Evolutionary conservation across 1,284 basidiomycete genomes (phyloP).

Genomic region (Ceratobasidium sp.): DNA sequence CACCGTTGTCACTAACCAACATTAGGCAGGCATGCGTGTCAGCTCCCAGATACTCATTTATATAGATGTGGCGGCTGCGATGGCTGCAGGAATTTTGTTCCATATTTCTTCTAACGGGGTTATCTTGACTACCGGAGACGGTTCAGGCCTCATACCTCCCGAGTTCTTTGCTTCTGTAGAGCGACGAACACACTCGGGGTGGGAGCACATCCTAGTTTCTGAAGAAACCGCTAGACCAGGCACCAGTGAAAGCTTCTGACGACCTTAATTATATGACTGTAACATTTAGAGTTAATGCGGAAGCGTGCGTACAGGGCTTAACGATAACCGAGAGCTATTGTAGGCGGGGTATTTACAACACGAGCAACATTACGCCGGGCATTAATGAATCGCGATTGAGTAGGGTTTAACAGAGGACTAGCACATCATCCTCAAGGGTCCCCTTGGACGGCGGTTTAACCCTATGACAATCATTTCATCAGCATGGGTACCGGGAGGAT

Average conservation of each 20-base stretch:
- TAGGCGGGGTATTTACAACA: background rate
- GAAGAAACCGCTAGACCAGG: background rate
- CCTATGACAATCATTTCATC: background rate
- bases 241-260: background rate
- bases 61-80: slow-evolving; percentile 72
- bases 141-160: slow-evolving; percentile 61
- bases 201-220: slow-evolving; percentile 26
- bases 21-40: slow-evolving; percentile 71
- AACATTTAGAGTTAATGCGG: background rate
- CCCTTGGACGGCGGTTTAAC: background rate
- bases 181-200: slow-evolving; percentile 27
- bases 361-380: background rate
- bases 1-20: background rate
- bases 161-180: slow-evolving; percentile 71
- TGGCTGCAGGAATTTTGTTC: slow-evolving; percentile 72
- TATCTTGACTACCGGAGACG: slow-evolving; percentile 76
- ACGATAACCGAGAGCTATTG: background rate
- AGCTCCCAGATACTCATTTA: slow-evolving; percentile 77
- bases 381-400: background rate
- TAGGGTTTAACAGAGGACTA: slow-evolving; percentile 21
- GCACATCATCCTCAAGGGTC: slow-evolving; percentile 3
- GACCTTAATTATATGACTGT: background rate
- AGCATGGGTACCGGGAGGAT: background rate
- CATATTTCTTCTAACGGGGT: slow-evolving; percentile 83
- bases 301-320: background rate